These are phyloP conservation scores for Neurospora hispaniola DNA, from an alignment of 495 filamentous ascomycete species.

Conservation along the genomic window DNA sequence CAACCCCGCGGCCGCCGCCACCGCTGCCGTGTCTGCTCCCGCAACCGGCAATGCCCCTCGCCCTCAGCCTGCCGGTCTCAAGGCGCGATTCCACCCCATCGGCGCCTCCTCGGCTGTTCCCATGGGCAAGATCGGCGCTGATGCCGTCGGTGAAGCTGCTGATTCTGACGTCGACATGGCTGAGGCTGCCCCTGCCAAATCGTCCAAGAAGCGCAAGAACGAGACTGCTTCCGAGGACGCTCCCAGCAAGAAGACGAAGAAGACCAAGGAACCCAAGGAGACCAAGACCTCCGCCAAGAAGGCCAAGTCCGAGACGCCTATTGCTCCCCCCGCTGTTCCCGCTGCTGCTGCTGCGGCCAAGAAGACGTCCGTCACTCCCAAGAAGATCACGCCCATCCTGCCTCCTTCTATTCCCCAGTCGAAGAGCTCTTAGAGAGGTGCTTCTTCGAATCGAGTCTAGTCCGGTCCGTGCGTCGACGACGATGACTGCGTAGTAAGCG, in stretches of 20 bases:
- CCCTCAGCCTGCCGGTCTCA: constrained; percentile 36
- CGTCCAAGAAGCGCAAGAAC: constrained; percentile 36
- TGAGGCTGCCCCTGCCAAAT: constrained; percentile 9
- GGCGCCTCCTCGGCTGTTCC: constrained; percentile 21
- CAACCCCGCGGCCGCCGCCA: constrained; percentile 16
- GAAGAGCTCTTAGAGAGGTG: constrained; percentile 20
- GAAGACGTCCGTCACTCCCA: constrained; percentile 7
- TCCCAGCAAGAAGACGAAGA: constrained; percentile 8
- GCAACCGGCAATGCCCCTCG: constrained; percentile 22
- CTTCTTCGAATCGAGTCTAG: constrained; percentile 2
- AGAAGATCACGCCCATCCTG: constrained; percentile 30
- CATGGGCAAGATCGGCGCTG: constrained; percentile 8
- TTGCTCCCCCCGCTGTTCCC: constrained; percentile 17
- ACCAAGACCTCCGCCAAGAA: constrained; percentile 24
- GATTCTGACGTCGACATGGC: constrained; percentile 23
- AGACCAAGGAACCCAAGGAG: neutral
- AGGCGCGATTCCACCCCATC: constrained; percentile 31
- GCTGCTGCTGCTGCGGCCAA: constrained; percentile 1
- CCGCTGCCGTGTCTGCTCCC: constrained; percentile 13
- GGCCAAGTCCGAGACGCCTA: constrained; percentile 17
- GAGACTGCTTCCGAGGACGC: constrained; percentile 28
- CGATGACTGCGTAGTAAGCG: neutral
- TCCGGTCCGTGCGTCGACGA: neutral
- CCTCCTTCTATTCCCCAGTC: constrained; percentile 21
- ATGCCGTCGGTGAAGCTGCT: constrained; percentile 6